A percentile compares a stretch with the other conserved stretches of the same genome.
Evolutionary conservation across 352 stramenopile genomes (phyloP).

Genomic region (Phytophthora meadii): DNA sequence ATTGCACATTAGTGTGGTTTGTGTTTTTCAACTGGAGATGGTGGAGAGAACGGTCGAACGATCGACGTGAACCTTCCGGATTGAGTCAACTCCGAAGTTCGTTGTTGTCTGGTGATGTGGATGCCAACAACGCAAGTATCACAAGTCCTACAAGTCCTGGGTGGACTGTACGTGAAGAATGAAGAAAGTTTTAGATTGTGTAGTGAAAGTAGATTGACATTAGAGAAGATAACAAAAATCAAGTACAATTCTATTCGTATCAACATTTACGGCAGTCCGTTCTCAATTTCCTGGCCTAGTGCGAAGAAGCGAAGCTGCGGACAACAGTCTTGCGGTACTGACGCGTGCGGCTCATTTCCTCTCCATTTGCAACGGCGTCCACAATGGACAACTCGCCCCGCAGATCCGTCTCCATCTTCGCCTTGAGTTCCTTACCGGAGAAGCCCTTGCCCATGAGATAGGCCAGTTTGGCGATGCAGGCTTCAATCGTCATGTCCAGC

Average conservation of each 20-base stretch:
- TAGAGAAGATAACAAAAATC: conserved; percentile 10
- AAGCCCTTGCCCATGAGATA: conserved; percentile 95
- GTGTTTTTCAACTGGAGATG: conserved; percentile 57
- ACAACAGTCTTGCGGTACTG: conserved; percentile 82
- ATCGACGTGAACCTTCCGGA: conserved; percentile 18
- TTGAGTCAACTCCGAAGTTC: conserved; percentile 27
- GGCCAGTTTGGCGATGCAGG: conserved; percentile 92
- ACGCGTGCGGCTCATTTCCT: conserved; percentile 68
- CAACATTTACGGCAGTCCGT: conserved; percentile 21
- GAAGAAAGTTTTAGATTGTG: conserved; percentile 9
- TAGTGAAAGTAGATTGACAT: conserved; percentile 6
- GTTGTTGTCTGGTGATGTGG: conserved; percentile 23
- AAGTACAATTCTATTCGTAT: conserved; percentile 38
- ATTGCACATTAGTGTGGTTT: conserved; percentile 46
- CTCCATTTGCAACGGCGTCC: conserved; percentile 63
- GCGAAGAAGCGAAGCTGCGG: conserved; percentile 69
- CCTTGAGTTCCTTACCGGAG: conserved; percentile 62
- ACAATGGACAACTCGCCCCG: conserved; percentile 84
- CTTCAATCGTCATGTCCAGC: conserved; percentile 97
- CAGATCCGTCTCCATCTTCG: conserved; percentile 86
- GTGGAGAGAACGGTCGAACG: conserved; percentile 29
- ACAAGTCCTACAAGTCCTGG: conserved; percentile 25
- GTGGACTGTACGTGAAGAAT: conserved; percentile 3
- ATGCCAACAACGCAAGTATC: conserved; percentile 9
- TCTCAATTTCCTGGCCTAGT: conserved; percentile 41